Conservation (phyloP, 1,284 basidiomycete genomes). For the Prillingera fragicola region DNA sequence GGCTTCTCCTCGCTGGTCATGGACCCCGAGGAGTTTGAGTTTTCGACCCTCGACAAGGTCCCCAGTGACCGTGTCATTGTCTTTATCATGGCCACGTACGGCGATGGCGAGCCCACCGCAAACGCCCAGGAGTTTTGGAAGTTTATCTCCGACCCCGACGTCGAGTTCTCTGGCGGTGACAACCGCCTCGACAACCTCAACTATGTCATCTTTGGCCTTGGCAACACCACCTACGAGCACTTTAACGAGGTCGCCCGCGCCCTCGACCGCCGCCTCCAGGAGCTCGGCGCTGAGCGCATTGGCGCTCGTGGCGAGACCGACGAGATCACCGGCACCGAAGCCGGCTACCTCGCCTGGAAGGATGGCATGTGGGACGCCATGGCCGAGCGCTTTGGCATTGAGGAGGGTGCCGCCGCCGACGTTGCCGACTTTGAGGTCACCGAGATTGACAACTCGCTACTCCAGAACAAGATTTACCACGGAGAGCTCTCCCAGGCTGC, state of each 20-base stretch:
- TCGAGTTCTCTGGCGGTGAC: slow-evolving; percentile 66
- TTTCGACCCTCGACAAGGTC: slow-evolving; percentile 86
- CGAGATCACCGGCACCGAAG: slow-evolving; percentile 98
- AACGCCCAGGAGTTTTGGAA: slow-evolving; percentile 92
- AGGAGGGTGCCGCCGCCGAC: slow-evolving; percentile 92
- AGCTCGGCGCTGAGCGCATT: slow-evolving; percentile 78
- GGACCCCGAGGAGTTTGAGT: slow-evolving; percentile 95
- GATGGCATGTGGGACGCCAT: slow-evolving; percentile 92
- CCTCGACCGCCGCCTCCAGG: slow-evolving; percentile 66
- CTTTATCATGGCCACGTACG: slow-evolving; percentile 96
- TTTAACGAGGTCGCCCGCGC: slow-evolving; percentile 84
- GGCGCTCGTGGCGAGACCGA: slow-evolving; percentile 92
- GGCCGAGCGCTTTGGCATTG: slow-evolving; percentile 70
- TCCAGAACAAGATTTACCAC: slow-evolving; percentile 82
- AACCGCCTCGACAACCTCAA: slow-evolving; percentile 77
- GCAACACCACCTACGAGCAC: slow-evolving; percentile 93
- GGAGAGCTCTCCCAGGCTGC: slow-evolving; percentile 87
- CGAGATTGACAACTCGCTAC: slow-evolving; percentile 59
- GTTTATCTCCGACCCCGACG: slow-evolving; percentile 76
- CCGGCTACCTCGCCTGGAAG: slow-evolving; percentile 99
- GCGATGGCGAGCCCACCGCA: slow-evolving; percentile 97
- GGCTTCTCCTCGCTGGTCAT: slow-evolving; percentile 87
- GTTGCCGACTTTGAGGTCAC: slow-evolving; percentile 85
- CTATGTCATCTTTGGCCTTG: slow-evolving; percentile 90
- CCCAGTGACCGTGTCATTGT: slow-evolving; percentile 72